Percentiles rank a stretch among this genome's conserved stretches.
Conservation (phyloP, 2,329 filamentous ascomycete species). For the Akanthomyces uredinophilus region DNA sequence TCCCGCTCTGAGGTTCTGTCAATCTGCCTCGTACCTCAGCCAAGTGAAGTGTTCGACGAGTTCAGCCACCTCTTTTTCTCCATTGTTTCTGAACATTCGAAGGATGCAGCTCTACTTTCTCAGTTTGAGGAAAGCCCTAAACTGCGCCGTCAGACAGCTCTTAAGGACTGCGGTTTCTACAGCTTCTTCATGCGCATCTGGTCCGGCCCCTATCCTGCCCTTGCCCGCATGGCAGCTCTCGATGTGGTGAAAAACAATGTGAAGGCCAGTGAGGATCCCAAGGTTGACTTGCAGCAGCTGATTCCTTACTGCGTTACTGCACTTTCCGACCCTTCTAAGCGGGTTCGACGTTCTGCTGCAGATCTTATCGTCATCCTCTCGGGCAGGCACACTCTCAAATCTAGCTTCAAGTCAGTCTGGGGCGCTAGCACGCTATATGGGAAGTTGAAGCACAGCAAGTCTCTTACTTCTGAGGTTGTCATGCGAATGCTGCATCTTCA, state of each 20-base stretch:
- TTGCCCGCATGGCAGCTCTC: slow-evolving; percentile 65
- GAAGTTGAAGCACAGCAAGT: slow-evolving; percentile 45
- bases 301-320: slow-evolving; percentile 77
- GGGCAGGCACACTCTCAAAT: slow-evolving; percentile 37
- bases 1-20: slow-evolving; percentile 33
- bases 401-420: slow-evolving; percentile 47
- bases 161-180: slow-evolving; percentile 61
- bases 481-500: slow-evolving; percentile 59
- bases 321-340: slow-evolving; percentile 68
- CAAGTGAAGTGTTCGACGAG: slow-evolving; percentile 51
- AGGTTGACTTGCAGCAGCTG: slow-evolving; percentile 68
- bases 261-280: slow-evolving; percentile 42
- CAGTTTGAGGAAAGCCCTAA: slow-evolving; percentile 52
- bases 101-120: slow-evolving; percentile 35
- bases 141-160: slow-evolving; percentile 48
- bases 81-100: slow-evolving; percentile 41
- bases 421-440: slow-evolving; percentile 63
- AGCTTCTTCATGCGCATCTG: slow-evolving; percentile 73
- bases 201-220: slow-evolving; percentile 64
- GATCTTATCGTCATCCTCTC: slow-evolving; percentile 57
- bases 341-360: slow-evolving; percentile 70
- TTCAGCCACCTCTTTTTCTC: slow-evolving; percentile 55
- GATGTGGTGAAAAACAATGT: slow-evolving; percentile 57
- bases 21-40: slow-evolving; percentile 48
- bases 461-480: slow-evolving; percentile 53